These are phyloP conservation scores for Glarea lozoyensis DNA, from an alignment of 495 filamentous ascomycete genomes.

Conservation along the genomic window DNA sequence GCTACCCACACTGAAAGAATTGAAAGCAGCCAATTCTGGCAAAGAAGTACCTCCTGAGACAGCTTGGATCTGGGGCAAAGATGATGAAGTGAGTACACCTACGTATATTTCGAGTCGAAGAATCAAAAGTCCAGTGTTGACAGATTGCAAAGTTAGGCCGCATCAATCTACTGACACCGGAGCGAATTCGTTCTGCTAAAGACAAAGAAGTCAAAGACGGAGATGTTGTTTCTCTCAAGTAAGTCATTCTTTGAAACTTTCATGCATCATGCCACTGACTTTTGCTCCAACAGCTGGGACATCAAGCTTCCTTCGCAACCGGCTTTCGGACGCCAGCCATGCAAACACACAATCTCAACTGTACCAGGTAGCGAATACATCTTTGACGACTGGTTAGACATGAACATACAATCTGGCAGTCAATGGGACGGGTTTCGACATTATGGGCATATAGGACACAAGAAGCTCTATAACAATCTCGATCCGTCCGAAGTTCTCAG, in stretches of 20 bases:
- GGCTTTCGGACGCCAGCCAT: constrained; percentile 25
- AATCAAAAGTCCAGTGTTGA: neutral
- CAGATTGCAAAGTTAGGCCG: constrained; percentile 33
- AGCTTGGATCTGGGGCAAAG: constrained; percentile 54
- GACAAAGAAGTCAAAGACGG: constrained; percentile 45
- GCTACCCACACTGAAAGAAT: neutral
- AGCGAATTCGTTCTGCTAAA: constrained; percentile 38
- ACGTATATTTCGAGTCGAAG: no score
- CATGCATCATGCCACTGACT: no score
- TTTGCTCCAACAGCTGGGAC: constrained; percentile 39
- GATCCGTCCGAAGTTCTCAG: no score
- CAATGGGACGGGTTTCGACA: constrained; percentile 53
- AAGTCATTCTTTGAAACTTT: no score
- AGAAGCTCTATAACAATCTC: constrained; percentile 45
- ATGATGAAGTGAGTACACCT: constrained; percentile 36
- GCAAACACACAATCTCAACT: constrained; percentile 37
- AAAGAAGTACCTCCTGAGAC: constrained; percentile 26
- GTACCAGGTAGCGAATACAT: constrained; percentile 33
- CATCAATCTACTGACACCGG: constrained; percentile 50
- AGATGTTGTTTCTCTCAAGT: no score
- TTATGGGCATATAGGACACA: constrained; percentile 51
- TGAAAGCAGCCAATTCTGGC: constrained; percentile 15
- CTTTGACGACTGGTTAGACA: constrained; percentile 57
- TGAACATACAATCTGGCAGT: constrained; percentile 47
- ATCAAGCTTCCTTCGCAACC: constrained; percentile 40